These are phyloP conservation scores for Hirsutella minnesotensis DNA, from an alignment of 2,329 filamentous ascomycete genomes.

Conservation along the genomic window DNA sequence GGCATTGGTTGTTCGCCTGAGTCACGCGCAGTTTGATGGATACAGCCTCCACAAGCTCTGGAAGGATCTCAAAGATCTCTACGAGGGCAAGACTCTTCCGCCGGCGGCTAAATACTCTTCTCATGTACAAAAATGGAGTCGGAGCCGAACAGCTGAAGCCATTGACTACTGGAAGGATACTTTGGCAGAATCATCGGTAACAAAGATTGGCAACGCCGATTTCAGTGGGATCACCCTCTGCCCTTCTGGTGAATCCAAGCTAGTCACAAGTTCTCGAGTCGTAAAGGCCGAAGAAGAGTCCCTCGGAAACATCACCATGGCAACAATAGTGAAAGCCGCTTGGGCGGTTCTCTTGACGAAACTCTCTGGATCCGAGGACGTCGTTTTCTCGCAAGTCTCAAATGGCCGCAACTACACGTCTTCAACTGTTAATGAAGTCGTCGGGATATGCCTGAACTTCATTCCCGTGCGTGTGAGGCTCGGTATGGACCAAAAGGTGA, in stretches of 20 bases:
- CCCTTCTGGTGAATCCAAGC: neutral
- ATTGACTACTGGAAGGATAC: slow-evolving; percentile 2
- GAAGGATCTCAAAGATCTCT: slow-evolving; percentile 23
- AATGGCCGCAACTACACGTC: slow-evolving; percentile 23
- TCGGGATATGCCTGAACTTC: slow-evolving; percentile 29
- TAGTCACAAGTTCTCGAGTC: slow-evolving; percentile 2
- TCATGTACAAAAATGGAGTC: slow-evolving; percentile 1
- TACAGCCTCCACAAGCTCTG: slow-evolving; percentile 28
- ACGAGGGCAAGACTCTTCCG: slow-evolving; percentile 11
- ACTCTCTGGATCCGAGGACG: slow-evolving; percentile 21
- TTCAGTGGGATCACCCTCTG: neutral
- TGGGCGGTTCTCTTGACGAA: slow-evolving; percentile 28
- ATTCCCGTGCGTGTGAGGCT: slow-evolving; percentile 27
- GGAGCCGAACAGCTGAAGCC: slow-evolving; percentile 1
- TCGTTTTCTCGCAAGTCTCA: slow-evolving; percentile 29
- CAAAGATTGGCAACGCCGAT: slow-evolving; percentile 2
- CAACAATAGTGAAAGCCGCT: slow-evolving; percentile 32
- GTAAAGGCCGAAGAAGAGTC: slow-evolving; percentile 6
- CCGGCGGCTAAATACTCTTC: slow-evolving; percentile 1
- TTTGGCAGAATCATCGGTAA: neutral
- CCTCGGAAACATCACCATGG: slow-evolving; percentile 12
- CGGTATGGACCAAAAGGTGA: slow-evolving; percentile 18
- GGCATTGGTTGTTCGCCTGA: slow-evolving; percentile 17
- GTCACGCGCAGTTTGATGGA: slow-evolving; percentile 35
- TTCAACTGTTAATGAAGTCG: slow-evolving; percentile 22